Percentiles rank a stretch among this genome's conserved stretches.
Conservation (phyloP, 2,329 filamentous ascomycete species). For the Ophiocordyceps australis region DNA sequence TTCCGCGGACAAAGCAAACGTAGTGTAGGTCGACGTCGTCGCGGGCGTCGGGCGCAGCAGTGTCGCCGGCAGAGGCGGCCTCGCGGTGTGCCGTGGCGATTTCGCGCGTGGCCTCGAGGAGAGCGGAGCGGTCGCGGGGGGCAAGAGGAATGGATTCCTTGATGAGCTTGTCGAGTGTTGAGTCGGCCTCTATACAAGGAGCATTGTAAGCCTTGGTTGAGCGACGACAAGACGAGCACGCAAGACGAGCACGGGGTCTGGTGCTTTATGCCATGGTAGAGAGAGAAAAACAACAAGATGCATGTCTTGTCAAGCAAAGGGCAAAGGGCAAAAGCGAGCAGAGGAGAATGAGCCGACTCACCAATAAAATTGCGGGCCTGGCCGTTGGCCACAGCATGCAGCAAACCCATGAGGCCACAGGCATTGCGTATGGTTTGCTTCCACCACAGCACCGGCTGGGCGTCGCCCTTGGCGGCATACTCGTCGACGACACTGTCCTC, state of each 20-base stretch:
- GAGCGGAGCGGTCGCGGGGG: slow-evolving; percentile 45
- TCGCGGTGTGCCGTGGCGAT: slow-evolving; percentile 64
- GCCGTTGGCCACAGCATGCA: slow-evolving; percentile 73
- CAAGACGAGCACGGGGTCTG: no score
- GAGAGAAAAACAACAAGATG: no score
- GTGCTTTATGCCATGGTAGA: no score
- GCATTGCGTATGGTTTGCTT: slow-evolving; percentile 88
- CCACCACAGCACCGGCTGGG: slow-evolving; percentile 80
- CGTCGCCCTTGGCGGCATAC: slow-evolving; percentile 49
- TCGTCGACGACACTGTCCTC: slow-evolving; percentile 49
- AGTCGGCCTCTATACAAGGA: slow-evolving; percentile 20
- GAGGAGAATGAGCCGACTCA: slow-evolving; percentile 8
- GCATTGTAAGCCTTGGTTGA: no score
- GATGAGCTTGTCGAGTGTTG: slow-evolving; percentile 47
- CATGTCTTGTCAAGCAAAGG: no score
- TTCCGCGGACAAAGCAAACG: slow-evolving; percentile 75
- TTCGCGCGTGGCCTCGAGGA: slow-evolving; percentile 60
- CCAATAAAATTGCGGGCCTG: slow-evolving; percentile 44
- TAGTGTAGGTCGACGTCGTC: slow-evolving; percentile 87
- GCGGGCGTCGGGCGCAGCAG: slow-evolving; percentile 56
- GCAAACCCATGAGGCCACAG: slow-evolving; percentile 74
- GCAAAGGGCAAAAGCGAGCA: no score
- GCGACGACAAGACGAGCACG: no score
- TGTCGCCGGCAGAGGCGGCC: slow-evolving; percentile 64
- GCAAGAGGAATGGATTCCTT: slow-evolving; percentile 50